Evolutionary conservation across 1,139 yeast genomes (phyloP).

Genomic region (Suhomyces choctaworum): DNA sequence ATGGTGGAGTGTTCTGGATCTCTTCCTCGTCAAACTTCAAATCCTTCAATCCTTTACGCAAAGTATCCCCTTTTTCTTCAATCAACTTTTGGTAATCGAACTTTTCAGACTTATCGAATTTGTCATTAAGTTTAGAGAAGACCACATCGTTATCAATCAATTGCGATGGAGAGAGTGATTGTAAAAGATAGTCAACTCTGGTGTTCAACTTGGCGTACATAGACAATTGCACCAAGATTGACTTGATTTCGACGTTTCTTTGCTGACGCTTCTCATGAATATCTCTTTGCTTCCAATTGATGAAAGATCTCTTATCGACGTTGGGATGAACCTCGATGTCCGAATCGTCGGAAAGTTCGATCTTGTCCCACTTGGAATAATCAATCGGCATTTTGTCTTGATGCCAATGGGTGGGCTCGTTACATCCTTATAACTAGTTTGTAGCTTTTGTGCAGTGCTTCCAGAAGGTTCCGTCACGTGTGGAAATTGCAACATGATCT

Average conservation of each 20-base stretch:
- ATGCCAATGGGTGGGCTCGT: not conserved
- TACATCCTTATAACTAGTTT: not conserved
- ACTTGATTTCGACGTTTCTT: constrained; percentile 72
- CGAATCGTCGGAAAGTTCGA: constrained; percentile 93
- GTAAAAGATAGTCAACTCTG: constrained; percentile 66
- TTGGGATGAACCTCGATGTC: constrained; percentile 98
- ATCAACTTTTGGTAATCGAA: constrained; percentile 43
- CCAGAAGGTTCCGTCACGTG: constrained; percentile 12
- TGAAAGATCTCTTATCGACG: constrained; percentile 90
- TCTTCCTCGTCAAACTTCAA: constrained; percentile 48
- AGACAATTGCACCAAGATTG: constrained; percentile 66
- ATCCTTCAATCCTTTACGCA: constrained; percentile 47
- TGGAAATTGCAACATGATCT: constrained; percentile 43
- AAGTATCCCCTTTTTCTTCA: constrained; percentile 34
- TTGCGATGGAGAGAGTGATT: constrained; percentile 40
- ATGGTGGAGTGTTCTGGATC: constrained; percentile 71
- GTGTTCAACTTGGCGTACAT: constrained; percentile 77
- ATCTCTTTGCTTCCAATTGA: constrained; percentile 95
- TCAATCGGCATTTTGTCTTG: constrained; percentile 65
- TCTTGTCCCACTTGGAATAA: constrained; percentile 96
- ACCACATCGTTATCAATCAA: constrained; percentile 41
- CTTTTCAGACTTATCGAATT: constrained; percentile 61
- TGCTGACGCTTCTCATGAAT: constrained; percentile 91
- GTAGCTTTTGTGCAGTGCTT: not conserved
- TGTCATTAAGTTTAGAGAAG: constrained; percentile 41